Conservation (phyloP, 208 protist species). For the Acanthamoeba pearcei region DNA sequence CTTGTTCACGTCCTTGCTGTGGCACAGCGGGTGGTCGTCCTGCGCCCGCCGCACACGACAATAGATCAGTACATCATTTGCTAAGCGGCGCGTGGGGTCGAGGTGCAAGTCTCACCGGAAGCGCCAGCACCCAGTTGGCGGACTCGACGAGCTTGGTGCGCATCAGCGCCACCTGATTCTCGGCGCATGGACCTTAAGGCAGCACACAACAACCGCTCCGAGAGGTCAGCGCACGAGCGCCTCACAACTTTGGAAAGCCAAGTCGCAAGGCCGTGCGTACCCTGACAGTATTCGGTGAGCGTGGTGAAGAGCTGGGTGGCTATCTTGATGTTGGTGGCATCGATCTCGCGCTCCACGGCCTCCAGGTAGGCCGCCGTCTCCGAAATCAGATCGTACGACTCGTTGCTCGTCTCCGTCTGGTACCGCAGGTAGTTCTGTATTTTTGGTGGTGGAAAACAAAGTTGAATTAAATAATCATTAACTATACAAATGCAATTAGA, state of each 20-base stretch:
- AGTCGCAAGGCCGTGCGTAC: neutral
- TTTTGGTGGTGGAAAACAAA: neutral
- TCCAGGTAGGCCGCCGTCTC: conserved; percentile 70
- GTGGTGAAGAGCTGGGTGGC: conserved; percentile 64
- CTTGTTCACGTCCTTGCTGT: conserved; percentile 23
- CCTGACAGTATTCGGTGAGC: conserved; percentile 60
- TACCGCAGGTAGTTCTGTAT: conserved; percentile 34
- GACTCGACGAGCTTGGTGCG: conserved; percentile 62
- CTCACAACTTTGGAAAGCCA: neutral
- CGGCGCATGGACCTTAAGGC: neutral
- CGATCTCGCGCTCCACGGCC: conserved; percentile 64
- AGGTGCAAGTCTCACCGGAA: neutral
- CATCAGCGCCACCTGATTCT: conserved; percentile 69
- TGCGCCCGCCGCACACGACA: neutral
- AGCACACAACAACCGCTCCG: neutral
- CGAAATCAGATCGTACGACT: conserved; percentile 44
- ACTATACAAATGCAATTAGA: no score
- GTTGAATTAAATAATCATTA: neutral
- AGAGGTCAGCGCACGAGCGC: neutral
- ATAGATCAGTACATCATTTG: neutral
- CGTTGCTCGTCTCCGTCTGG: conserved; percentile 31
- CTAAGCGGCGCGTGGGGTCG: no score
- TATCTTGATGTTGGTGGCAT: conserved; percentile 60
- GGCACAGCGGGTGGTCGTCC: conserved; percentile 47
- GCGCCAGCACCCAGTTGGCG: conserved; percentile 52